These are phyloP conservation scores for Candida palmyrensis DNA, from an alignment of 805 yeast species.

Conservation along the genomic window DNA sequence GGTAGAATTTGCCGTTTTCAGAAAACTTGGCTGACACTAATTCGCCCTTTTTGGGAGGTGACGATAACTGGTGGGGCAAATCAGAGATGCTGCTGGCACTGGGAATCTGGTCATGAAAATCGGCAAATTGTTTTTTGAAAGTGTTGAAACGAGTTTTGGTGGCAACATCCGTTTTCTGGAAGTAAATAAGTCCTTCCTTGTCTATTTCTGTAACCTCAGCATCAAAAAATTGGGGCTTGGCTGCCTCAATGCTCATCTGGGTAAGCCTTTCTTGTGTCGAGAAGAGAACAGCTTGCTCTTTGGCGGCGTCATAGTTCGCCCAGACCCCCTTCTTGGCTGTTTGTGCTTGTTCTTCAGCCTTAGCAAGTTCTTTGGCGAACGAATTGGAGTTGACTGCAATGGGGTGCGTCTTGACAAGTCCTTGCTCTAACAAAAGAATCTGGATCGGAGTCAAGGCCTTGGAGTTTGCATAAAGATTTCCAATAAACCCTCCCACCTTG, in stretches of 20 bases:
- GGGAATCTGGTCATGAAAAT: slow-evolving; percentile 34
- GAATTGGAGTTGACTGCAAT: slow-evolving; percentile 57
- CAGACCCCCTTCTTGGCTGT: slow-evolving; percentile 57
- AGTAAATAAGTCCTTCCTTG: slow-evolving; percentile 38
- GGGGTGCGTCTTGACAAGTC: slow-evolving; percentile 62
- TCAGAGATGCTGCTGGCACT: slow-evolving; percentile 34
- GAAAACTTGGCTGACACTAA: slow-evolving; percentile 49
- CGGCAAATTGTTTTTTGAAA: slow-evolving; percentile 46
- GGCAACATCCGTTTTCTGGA: slow-evolving; percentile 38
- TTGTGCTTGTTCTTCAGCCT: slow-evolving; percentile 62
- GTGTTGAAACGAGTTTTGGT: slow-evolving; percentile 30
- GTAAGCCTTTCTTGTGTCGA: slow-evolving; percentile 2
- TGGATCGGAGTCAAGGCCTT: slow-evolving; percentile 50
- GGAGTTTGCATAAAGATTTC: slow-evolving; percentile 54
- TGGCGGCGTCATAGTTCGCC: slow-evolving; percentile 49
- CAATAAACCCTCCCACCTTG: slow-evolving; percentile 77
- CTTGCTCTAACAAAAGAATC: slow-evolving; percentile 50
- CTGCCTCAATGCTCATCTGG: slow-evolving; percentile 2
- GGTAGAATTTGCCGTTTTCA: slow-evolving; percentile 50
- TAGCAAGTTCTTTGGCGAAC: slow-evolving; percentile 46
- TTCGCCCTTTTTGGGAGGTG: slow-evolving; percentile 51
- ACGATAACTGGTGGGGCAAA: slow-evolving; percentile 33
- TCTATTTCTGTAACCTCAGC: slow-evolving; percentile 49
- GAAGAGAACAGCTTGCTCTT: slow-evolving; percentile 16
- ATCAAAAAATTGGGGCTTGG: slow-evolving; percentile 45